A percentile compares a stretch with the other conserved stretches of the same genome.
phyloP scores from a whole-genome alignment of 331 rosid species.

The Malus hybrid region DNA sequence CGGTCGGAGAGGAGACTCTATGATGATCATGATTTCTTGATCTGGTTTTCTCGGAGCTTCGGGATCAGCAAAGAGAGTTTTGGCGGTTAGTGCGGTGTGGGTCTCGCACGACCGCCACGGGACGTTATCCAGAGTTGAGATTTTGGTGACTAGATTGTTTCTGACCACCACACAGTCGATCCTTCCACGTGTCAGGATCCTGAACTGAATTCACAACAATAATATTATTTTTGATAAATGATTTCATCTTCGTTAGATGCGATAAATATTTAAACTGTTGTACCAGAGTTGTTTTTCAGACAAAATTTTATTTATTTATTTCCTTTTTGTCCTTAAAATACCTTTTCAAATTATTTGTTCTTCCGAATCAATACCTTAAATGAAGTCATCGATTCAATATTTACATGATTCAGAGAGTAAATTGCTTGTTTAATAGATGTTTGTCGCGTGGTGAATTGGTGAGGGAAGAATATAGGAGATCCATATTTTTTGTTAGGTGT shows the following conservation, averaged over 20 bases:
- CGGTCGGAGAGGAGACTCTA: background rate
- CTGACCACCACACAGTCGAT: background rate
- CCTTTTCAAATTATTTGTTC: background rate
- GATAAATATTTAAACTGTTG: too few species aligned
- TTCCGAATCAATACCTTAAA: background rate
- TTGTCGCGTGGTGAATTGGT: too few species aligned
- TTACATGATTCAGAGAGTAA: too few species aligned
- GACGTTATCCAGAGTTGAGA: background rate
- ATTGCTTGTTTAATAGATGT: too few species aligned
- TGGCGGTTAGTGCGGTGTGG: background rate
- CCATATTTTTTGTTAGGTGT: too few species aligned
- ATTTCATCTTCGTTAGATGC: too few species aligned
- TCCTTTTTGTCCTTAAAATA: too few species aligned
- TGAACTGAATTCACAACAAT: too few species aligned
- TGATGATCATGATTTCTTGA: background rate
- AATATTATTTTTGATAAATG: too few species aligned
- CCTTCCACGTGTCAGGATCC: slow-evolving; percentile 2
- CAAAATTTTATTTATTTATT: background rate
- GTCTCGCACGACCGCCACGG: slow-evolving; percentile 6
- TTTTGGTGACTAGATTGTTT: background rate
- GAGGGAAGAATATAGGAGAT: too few species aligned
- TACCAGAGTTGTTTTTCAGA: background rate
- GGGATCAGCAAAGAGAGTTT: background rate
- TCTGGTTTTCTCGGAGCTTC: background rate
- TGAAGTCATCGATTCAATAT: too few species aligned